Base-by-base conservation (phyloP, 2,329 filamentous ascomycete genomes). In the Pseudocercospora macadamiae region DNA sequence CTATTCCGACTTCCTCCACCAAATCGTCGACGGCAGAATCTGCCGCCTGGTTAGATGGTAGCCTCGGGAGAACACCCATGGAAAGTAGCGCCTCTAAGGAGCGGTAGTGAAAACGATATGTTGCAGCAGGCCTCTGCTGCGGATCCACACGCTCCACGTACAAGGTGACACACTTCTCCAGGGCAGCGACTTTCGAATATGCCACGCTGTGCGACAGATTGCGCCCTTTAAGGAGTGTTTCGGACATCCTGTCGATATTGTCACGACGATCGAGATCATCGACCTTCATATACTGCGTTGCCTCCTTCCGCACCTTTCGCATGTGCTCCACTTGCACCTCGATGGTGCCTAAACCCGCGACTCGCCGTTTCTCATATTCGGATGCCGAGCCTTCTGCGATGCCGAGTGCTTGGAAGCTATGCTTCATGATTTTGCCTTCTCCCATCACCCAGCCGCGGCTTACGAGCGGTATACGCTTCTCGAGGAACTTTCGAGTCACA, bases 151-250 rank as follows among this genome's bases (percentile, higher is more conserved):
- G 47, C 18, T 36, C 25, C 19, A 49, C 44, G 25, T 54, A 37
- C 4, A 19, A 25, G 16, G 32, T 54, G 21, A 21, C 34, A 36
- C 14, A 47, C 30, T 14, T 51, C 30, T 18, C 47, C 30, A 44
- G 55, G 39, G 12, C 30, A 30, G 4, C 23, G 7, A 21, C 14
- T 25, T 12, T 25, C 2, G 39, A 44, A 12, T 21, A 44, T 3
- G 36, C 36, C 10, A 62, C 54, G 48, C 55, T 59, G 36, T 68
- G 65, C 3, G 63, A 60, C 3, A 66, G 10, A 3, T 57, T 48
- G 25, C 47, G 51, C 12, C 64, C 66, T 26, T 67, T 67, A 8
- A 65, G 18, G 1, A 44, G 34, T 25, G 62, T 66, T 32, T 66
- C 62, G n/a, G 62, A 55, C n/a, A 67, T 16, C 8, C 30, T 34